Evolutionary conservation across 2,329 filamentous ascomycete genomes (phyloP).

Genomic region (Xenoacremonium recifei): DNA sequence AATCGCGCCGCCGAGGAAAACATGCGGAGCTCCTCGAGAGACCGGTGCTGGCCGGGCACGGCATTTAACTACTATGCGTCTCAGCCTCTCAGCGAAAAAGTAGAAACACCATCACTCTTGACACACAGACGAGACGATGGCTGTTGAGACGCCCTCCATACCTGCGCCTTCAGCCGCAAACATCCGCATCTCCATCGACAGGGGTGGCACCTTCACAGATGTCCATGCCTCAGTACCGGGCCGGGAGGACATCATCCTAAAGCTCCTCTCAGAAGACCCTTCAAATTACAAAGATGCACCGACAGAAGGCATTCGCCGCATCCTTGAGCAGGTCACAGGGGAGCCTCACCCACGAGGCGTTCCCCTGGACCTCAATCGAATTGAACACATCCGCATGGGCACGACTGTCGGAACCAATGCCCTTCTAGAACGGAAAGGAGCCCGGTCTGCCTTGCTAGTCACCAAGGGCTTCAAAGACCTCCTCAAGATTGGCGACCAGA

Average conservation of each 20-base stretch:
- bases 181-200: conserved; percentile 34
- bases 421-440: conserved; percentile 68
- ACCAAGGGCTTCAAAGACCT: conserved; percentile 71
- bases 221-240: conserved; percentile 65
- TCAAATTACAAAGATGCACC: conserved; percentile 71
- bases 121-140: too few relatives aligned
- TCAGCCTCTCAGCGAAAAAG: too few relatives aligned
- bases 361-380: conserved; percentile 30
- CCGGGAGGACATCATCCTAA: conserved; percentile 67
- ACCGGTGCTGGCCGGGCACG: too few relatives aligned
- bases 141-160: conserved; percentile 2
- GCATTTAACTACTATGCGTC: not conserved
- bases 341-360: conserved; percentile 29
- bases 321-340: conserved; percentile 32
- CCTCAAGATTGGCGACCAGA: conserved; percentile 69
- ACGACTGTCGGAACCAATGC: conserved; percentile 77
- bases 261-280: conserved; percentile 69
- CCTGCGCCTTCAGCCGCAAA: conserved; percentile 5
- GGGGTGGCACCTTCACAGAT: conserved; percentile 63
- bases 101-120: too few relatives aligned
- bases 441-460: conserved; percentile 66
- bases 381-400: conserved; percentile 71
- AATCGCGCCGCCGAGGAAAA: too few relatives aligned
- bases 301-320: conserved; percentile 65
- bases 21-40: too few relatives aligned